These are phyloP conservation scores for Lactarius pseudohatsudake DNA, from an alignment of 768 basidiomycete species.

Conservation along the genomic window DNA sequence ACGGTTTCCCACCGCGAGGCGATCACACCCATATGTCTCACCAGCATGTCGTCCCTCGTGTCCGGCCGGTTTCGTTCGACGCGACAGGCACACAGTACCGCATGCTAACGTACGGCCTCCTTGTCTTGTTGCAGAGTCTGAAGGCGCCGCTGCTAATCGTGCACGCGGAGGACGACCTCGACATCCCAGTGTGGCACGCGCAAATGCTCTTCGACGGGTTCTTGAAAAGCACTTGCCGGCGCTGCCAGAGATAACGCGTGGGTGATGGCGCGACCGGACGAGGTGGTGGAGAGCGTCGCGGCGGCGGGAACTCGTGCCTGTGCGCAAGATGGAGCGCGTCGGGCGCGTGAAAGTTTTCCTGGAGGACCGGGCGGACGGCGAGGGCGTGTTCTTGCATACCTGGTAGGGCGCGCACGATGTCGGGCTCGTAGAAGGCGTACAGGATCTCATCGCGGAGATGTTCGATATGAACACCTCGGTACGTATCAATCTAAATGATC, in stretches of 20 bases:
- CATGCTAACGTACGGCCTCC: neutral
- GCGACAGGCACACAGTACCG: no score
- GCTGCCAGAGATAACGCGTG: constrained; percentile 40
- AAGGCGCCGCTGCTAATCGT: constrained; percentile 68
- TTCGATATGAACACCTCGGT: constrained; percentile 28
- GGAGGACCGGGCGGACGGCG: constrained; percentile 38
- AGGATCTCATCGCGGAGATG: constrained; percentile 48
- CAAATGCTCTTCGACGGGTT: constrained; percentile 64
- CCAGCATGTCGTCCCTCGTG: neutral
- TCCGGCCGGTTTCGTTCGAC: neutral
- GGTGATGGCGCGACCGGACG: constrained; percentile 33
- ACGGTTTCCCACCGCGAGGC: neutral
- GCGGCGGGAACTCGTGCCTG: constrained; percentile 36
- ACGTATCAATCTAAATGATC: neutral
- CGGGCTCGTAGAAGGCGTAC: constrained; percentile 63
- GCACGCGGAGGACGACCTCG: constrained; percentile 72
- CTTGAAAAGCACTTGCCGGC: constrained; percentile 53
- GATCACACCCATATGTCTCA: no score
- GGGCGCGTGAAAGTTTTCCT: constrained; percentile 56
- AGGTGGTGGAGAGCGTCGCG: constrained; percentile 45
- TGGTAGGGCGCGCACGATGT: constrained; percentile 60
- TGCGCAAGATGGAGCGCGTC: constrained; percentile 46
- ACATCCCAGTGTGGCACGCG: constrained; percentile 73
- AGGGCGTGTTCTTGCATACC: constrained; percentile 58
- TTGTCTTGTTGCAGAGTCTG: constrained; percentile 48